Percentiles rank a stretch among this genome's conserved stretches.
Conservation (phyloP, 352 stramenopile species). For the Pythium folliculosum region DNA sequence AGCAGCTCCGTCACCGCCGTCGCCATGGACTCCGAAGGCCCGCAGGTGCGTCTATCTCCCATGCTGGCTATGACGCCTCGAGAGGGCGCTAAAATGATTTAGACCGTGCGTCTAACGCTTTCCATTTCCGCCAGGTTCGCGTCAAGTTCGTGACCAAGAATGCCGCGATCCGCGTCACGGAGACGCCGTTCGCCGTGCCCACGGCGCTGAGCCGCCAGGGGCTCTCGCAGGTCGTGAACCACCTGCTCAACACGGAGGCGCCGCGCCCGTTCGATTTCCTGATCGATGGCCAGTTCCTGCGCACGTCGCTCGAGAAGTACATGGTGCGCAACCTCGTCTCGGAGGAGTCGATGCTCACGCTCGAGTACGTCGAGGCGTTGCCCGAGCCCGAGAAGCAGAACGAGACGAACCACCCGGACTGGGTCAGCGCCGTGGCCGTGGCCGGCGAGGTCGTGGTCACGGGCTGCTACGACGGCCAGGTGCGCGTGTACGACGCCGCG, state of each 20-base stretch:
- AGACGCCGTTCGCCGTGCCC: constrained; percentile 89
- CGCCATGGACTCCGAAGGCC: constrained; percentile 43
- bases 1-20: background rate
- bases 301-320: constrained; percentile 79
- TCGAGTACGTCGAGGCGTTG: constrained; percentile 89
- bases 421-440: constrained; percentile 77
- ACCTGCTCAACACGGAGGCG: constrained; percentile 66
- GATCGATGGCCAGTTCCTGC: constrained; percentile 72
- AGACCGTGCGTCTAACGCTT: background rate
- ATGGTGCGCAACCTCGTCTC: constrained; percentile 61
- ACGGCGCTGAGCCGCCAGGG: constrained; percentile 75
- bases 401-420: constrained; percentile 77
- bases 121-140: constrained; percentile 51
- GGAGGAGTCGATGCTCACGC: constrained; percentile 82
- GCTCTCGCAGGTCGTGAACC: constrained; percentile 90
- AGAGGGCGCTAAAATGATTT: background rate
- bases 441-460: constrained; percentile 62
- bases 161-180: constrained; percentile 83
- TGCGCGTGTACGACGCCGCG: constrained; percentile 72
- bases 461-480: constrained; percentile 84
- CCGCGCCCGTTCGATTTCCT: constrained; percentile 88
- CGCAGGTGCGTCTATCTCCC: constrained; percentile 27
- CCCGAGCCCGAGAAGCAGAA: constrained; percentile 70
- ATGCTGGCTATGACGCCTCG: too few species aligned
- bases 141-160: constrained; percentile 92